Base-by-base conservation (phyloP, 805 yeast species). In the Priceomyces medius region DNA sequence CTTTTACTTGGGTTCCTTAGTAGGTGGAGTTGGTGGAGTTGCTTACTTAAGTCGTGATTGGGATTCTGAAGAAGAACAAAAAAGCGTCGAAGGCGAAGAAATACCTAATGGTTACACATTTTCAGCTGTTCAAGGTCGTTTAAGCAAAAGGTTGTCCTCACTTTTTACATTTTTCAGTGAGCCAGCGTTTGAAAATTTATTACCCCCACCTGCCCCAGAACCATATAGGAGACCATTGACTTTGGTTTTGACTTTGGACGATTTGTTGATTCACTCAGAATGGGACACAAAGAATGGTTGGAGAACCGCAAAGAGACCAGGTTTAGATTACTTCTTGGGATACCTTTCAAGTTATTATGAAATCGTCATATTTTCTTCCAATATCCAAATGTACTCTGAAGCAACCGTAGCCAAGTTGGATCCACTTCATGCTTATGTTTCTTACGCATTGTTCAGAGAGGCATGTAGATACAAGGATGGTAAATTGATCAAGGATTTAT, bases 251-350 rank as follows among this genome's bases (percentile, higher is more conserved):
- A 83, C 87, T 21, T 76, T 93, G 56, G 99, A 93, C 55, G 99
- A 93, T 57, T 70, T 93, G 45, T 76, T 93, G 58, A 80, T 91
- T 43, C 97, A 93, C 63, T 82, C 95, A 29, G 87, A 85, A 48
- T 93, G 99, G 99, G 79, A 87, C 43, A 80, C 88, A 51, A 81
- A 87, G 64, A 76, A 80, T 59, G 99, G 99, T 41, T 93, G 99
- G 99, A 83, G 93, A 70, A 91, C 97, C 12, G 98, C 96, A 21
- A 93, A 93, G 74, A 88, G 99, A 72, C 98, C 99, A 24, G 99
- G 99, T 48, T 82, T 88, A 46, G 99, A 95, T 65, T 93, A 93
- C 73, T 93, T 93, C 69, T 71, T 93, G 60, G 96, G 95, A 20
- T 93, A 93, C 66, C 73, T 93, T 54, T 86, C 97, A 6, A 96